Base-by-base conservation (phyloP, 2,329 filamentous ascomycete genomes). In the Nectriaceae sp. region DNA sequence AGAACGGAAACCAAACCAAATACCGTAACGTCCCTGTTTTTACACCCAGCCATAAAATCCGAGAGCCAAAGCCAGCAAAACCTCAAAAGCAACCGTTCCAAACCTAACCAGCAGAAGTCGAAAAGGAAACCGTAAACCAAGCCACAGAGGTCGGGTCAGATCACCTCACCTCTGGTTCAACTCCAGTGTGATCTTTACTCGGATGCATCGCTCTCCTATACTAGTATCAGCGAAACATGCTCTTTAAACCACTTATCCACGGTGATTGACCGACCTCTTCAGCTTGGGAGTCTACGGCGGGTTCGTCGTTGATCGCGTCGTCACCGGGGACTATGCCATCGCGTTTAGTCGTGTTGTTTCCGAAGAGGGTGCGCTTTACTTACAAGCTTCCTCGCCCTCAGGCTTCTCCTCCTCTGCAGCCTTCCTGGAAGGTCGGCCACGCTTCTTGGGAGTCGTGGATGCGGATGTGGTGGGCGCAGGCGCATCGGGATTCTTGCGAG, bases 351-450 rank as follows among this genome's bases (percentile, higher is more conserved):
- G 4, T 15, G 11, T 13, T 4, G 4, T 19, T 18, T 40, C 44
- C 49, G 21, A 26, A 19, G 20, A 20, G 22, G 29, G 33, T 20
- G 26, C 20, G 20, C 18, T 39, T 39, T 18, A 39, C 37, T 39
- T 21, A 39, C 40, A 10, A 10, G 15, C 19, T 5, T 4, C 15
- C 15, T 29, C 42, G 44, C 44, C 52, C 49, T 49, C 42, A 52
- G 46, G 16, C 54, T 38, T 24, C 57, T 6, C 33, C 33, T 36
- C 55, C 3, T 49, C 26, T 3, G 26, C 22, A 8, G 45, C 47
- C 49, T 54, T 51, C 55, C 66, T 70, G 51, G 63, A 60, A 39
- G 69, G 70, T 11, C 71, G 59, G 31, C 70, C 60, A 16, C 61
- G 57, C 46, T 52, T 61, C 55, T 59, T 61, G 11, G 59, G 51